A percentile compares a stretch with the other conserved stretches of the same genome.
phyloP scores from a whole-genome alignment of 306 rosid species.

The Pterocarpus santalinus region DNA sequence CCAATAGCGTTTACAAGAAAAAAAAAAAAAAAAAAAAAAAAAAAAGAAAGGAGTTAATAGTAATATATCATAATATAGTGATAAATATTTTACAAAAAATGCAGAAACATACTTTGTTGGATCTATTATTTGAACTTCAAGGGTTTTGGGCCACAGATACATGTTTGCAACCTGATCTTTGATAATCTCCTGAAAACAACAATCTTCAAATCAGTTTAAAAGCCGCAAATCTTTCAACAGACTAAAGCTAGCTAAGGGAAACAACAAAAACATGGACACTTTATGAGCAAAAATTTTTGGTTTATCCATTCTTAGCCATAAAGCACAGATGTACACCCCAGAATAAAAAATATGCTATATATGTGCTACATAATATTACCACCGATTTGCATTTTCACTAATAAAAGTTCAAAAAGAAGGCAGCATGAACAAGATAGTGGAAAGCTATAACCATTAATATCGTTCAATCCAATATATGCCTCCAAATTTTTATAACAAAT shows the following conservation, averaged over 20 bases:
- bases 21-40: slow-evolving; percentile 36
- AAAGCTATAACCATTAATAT: slow-evolving; percentile 22
- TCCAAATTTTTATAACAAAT: neutral
- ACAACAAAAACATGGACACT: slow-evolving; percentile 7
- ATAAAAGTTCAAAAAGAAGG: slow-evolving; percentile 20
- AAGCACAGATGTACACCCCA: slow-evolving; percentile 15
- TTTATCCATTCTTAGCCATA: neutral
- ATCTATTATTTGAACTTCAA: slow-evolving; percentile 82
- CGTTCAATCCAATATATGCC: slow-evolving; percentile 20
- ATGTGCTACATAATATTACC: slow-evolving; percentile 22
- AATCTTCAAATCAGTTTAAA: slow-evolving; percentile 38
- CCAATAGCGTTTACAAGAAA: slow-evolving; percentile 40
- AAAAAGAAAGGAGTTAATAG: slow-evolving; percentile 34
- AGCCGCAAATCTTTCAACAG: slow-evolving; percentile 32
- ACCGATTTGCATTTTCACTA: neutral
- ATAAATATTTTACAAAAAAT: slow-evolving; percentile 26
- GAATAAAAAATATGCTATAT: slow-evolving; percentile 9
- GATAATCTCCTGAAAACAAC: slow-evolving; percentile 70
- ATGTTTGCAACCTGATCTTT: slow-evolving; percentile 91
- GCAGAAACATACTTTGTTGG: slow-evolving; percentile 67
- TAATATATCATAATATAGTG: slow-evolving; percentile 22
- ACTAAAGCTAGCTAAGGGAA: slow-evolving; percentile 28
- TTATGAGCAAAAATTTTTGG: neutral
- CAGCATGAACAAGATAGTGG: neutral
- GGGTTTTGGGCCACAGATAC: slow-evolving; percentile 94